phyloP scores from a whole-genome alignment of 2,329 filamentous ascomycete species.

The Colletotrichum caudatum region DNA sequence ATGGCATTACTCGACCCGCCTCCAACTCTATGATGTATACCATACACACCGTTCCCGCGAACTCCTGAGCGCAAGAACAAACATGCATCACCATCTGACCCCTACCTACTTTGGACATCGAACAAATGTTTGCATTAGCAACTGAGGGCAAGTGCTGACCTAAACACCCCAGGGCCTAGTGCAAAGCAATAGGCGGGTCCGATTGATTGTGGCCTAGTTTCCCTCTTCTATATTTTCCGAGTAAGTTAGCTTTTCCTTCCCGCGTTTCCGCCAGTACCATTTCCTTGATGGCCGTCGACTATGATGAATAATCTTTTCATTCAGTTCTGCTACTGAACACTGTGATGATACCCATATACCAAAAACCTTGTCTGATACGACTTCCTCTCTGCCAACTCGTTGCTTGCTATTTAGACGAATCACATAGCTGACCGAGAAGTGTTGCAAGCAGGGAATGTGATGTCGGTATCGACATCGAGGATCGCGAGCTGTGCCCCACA shows the following conservation, averaged over 20 bases:
- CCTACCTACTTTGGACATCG: background rate
- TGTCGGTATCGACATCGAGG: too few relatives aligned
- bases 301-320: slow-evolving; percentile 74
- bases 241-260: background rate
- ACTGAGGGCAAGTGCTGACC: slow-evolving; percentile 9
- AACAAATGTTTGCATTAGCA: background rate
- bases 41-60: slow-evolving; percentile 71
- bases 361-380: slow-evolving; percentile 70
- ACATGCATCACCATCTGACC: slow-evolving; percentile 85
- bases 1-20: slow-evolving; percentile 26
- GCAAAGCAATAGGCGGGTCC: background rate
- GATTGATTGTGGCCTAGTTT: background rate
- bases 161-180: background rate
- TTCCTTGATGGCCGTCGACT: slow-evolving; percentile 47
- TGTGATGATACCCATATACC: slow-evolving; percentile 76
- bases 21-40: slow-evolving; percentile 61
- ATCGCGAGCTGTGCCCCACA: background rate
- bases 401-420: background rate
- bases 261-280: background rate
- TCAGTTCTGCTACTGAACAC: slow-evolving; percentile 83
- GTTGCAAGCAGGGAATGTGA: background rate
- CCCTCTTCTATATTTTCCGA: background rate
- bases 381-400: slow-evolving; percentile 16
- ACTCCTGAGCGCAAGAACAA: slow-evolving; percentile 70
- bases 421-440: slow-evolving; percentile 4